A percentile compares a stretch with the other conserved stretches of the same genome.
These are phyloP conservation scores for Trametes sanguinea DNA, from an alignment of 768 basidiomycete species.

Conservation along the genomic window DNA sequence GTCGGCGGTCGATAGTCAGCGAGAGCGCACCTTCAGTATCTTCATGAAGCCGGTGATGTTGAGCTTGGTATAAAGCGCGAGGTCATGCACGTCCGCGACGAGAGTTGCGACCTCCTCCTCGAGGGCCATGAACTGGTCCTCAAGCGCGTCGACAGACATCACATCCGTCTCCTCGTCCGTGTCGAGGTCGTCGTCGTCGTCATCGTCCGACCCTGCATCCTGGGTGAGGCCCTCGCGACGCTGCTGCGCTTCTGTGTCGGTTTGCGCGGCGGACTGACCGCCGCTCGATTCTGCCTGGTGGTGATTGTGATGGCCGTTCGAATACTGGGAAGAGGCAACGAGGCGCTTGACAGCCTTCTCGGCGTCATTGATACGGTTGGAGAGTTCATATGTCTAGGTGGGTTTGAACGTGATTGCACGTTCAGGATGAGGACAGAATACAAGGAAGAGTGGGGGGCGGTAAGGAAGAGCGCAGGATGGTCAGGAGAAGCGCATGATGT, in stretches of 20 bases:
- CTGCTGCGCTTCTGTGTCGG: constrained; percentile 61
- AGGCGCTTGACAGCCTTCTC: constrained; percentile 80
- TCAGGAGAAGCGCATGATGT: too few species aligned
- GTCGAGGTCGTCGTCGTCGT: constrained; percentile 44
- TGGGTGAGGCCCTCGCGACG: constrained; percentile 47
- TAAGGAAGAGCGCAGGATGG: too few species aligned
- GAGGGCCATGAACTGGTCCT: constrained; percentile 81
- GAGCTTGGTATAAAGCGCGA: constrained; percentile 92
- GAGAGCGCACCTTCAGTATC: constrained; percentile 75
- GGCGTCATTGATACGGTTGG: constrained; percentile 77
- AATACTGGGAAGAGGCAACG: constrained; percentile 55
- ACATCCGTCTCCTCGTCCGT: constrained; percentile 46
- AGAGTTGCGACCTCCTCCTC: constrained; percentile 95
- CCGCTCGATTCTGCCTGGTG: constrained; percentile 20
- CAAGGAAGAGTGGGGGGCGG: too few species aligned
- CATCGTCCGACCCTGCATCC: constrained; percentile 74
- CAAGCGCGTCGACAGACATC: constrained; percentile 72
- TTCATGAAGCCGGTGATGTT: constrained; percentile 99
- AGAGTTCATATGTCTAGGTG: constrained; percentile 82
- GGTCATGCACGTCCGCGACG: constrained; percentile 90
- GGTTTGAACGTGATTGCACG: constrained; percentile 37
- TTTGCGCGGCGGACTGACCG: constrained; percentile 3
- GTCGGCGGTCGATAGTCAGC: neutral
- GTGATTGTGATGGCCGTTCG: constrained; percentile 14
- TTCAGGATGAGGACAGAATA: too few species aligned